Percentiles rank a stretch among this genome's conserved stretches.
These are phyloP conservation scores for Penicillium soppii DNA, from an alignment of 495 filamentous ascomycete species.

Conservation along the genomic window DNA sequence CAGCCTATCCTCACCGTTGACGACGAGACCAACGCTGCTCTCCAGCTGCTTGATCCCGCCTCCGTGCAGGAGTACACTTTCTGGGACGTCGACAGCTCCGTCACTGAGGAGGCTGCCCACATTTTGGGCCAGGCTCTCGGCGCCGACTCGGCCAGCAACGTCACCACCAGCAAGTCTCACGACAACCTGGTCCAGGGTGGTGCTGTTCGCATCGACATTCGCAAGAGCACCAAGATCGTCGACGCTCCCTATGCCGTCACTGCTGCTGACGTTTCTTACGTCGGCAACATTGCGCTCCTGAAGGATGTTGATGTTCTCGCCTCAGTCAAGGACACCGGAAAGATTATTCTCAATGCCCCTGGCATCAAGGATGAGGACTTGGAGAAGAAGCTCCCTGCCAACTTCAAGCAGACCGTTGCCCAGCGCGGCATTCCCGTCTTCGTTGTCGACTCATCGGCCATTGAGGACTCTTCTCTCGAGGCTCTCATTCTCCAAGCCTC, in stretches of 20 bases:
- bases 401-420: slow-evolving; percentile 64
- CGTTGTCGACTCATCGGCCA: slow-evolving; percentile 64
- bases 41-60: slow-evolving; percentile 47
- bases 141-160: slow-evolving; percentile 69
- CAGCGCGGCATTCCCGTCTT: slow-evolving; percentile 67
- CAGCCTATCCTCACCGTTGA: slow-evolving; percentile 50
- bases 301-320: slow-evolving; percentile 70
- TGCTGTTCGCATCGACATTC: slow-evolving; percentile 77
- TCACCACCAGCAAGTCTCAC: slow-evolving; percentile 70
- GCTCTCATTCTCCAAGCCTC: slow-evolving; percentile 68
- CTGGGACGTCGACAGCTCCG: slow-evolving; percentile 85
- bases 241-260: slow-evolving; percentile 81
- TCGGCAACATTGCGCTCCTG: slow-evolving; percentile 77
- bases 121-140: slow-evolving; percentile 72
- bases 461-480: slow-evolving; percentile 61
- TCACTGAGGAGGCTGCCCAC: slow-evolving; percentile 59
- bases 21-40: slow-evolving; percentile 33
- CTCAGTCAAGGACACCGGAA: slow-evolving; percentile 68
- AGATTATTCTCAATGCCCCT: slow-evolving; percentile 71
- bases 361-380: slow-evolving; percentile 82
- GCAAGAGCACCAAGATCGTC: slow-evolving; percentile 74
- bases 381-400: slow-evolving; percentile 78
- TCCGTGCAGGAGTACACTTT: slow-evolving; percentile 80
- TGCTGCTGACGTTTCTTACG: slow-evolving; percentile 72
- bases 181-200: slow-evolving; percentile 91